Evolutionary conservation across 2,329 filamentous ascomycete species (phyloP), one percentile per base, ranked within the genome.

Genomic region (Ophiocordyceps australis): DNA sequence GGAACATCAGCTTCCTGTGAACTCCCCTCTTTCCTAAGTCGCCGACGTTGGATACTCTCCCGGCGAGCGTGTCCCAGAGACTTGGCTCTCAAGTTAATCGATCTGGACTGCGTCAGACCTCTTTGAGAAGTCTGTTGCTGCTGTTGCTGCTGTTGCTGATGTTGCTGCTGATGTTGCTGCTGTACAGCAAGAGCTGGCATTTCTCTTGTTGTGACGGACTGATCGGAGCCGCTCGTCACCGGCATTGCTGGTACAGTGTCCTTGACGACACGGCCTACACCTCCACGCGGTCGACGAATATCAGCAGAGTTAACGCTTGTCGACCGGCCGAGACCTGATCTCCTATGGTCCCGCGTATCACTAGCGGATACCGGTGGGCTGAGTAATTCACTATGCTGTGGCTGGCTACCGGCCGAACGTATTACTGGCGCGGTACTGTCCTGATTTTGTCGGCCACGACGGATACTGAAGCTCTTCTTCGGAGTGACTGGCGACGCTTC

Each of bases 281-380:
- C n/a, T n/a, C 45, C 42, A 13, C 78, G 69, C 15, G 19, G 18
- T 32, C 78, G 61, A 33, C 80, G 66, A 32, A 81, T 72, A 34
- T 92, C 83, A 16, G 76, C 81, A 3, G 81, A 89, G 41, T 85
- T 92, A 28, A 94, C 85, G 43, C 85, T 94, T 7, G 86, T 83
- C 6, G 83, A 93, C 33, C 86, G 69, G 19, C 80, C 81, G 12
- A 94, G 57, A 8, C 72, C 43, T 37, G 77, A 77, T 24, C 67
- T 72, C 27, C 65, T 64, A 23, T 67, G 64, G 13, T 70, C 59
- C 25, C 55, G 54, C 28, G 48, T 41, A 16, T 52, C 66, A 20
- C 71, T 73, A 13, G 65, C 62, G 6, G 73, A 67, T 34, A 64
- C 51, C 2, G 79, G 78, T 1, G 82, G 78, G 31, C 75, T 76